phyloP scores from a whole-genome alignment of 371 early-diverging fungal genomes.

The Haplosporangium sp. region DNA sequence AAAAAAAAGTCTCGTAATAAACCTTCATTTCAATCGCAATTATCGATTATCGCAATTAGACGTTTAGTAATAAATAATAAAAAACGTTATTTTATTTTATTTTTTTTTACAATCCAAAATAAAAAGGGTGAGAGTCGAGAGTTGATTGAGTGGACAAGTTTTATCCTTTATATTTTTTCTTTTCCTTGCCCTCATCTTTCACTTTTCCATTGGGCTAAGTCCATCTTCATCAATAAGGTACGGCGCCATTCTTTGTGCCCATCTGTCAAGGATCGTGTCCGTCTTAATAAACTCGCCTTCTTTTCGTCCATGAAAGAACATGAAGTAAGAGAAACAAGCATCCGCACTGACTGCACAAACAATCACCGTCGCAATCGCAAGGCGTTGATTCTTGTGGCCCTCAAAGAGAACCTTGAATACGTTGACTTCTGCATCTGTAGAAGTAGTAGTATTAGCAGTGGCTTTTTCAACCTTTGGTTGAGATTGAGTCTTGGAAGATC shows the following conservation, averaged over 20 bases:
- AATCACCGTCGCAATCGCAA: constrained; percentile 18
- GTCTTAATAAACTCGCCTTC: constrained; percentile 1
- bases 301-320: constrained; percentile 4
- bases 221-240: constrained; percentile 13
- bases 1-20: background rate
- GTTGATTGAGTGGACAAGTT: too few species aligned
- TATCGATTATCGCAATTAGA: background rate
- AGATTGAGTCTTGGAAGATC: background rate
- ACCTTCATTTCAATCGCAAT: background rate
- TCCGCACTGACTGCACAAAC: constrained; percentile 10
- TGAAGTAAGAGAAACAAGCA: constrained; percentile 13
- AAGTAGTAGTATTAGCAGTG: too few species aligned
- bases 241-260: background rate
- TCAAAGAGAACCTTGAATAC: constrained; percentile 4
- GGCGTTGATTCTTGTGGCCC: constrained; percentile 10
- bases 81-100: too few species aligned
- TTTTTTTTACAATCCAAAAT: too few species aligned
- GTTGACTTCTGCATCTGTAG: background rate
- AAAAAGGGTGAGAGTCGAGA: too few species aligned
- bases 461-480: background rate
- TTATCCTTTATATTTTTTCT: too few species aligned
- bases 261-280: background rate
- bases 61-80: too few species aligned
- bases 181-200: too few species aligned
- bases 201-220: constrained; percentile 10